Evolutionary conservation across 176 grass and related monocot genomes (phyloP), one percentile per base, ranked within the genome.

Genomic region (Leersia perrieri): DNA sequence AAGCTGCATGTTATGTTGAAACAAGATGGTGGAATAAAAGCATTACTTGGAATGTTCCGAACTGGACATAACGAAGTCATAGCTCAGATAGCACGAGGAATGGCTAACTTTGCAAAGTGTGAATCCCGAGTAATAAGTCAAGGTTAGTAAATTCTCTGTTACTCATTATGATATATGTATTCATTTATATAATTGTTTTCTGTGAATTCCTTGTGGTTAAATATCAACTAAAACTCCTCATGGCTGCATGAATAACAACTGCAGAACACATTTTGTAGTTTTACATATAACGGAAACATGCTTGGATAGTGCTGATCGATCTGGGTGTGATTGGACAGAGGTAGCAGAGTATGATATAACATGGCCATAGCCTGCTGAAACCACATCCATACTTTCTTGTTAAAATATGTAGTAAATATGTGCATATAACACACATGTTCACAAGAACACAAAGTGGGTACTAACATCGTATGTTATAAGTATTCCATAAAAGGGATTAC

Each of bases 81-180:
- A 87, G 88, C 95, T 73, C 95, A 98, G 77, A 89, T 98, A 78
- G 92, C 95, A 83, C 82, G 95, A 78, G 95, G 95, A 72, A 87
- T 98, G n/a, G 88, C 95, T 53, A 98, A 98, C 75, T 95, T 93
- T 78, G 95, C 92, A 79, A 98, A 98, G 88, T 95, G 88, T 89
- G 95, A 98, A 98, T 98, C 95, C 63, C 90, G 92, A 68, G 84
- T 87, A 77, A 91, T 88, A 63, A 90, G 77, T 75, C 92, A 98
- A 87, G 95, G 95, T 98, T 60, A 65, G 78, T 36, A 60, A 33
- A 13, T 44, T 87, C 5, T 68, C 25, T 86, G 3, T 35, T 78
- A 11, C 36, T 77, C 33, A 32, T 23, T 55, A n/a, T 55, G 51
- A 55, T n/a, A 22, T 18, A 55, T 55, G 0, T n/a, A 55, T 55